These are phyloP conservation scores for Trifolium pratense DNA, from an alignment of 306 rosid genomes.

Conservation along the genomic window DNA sequence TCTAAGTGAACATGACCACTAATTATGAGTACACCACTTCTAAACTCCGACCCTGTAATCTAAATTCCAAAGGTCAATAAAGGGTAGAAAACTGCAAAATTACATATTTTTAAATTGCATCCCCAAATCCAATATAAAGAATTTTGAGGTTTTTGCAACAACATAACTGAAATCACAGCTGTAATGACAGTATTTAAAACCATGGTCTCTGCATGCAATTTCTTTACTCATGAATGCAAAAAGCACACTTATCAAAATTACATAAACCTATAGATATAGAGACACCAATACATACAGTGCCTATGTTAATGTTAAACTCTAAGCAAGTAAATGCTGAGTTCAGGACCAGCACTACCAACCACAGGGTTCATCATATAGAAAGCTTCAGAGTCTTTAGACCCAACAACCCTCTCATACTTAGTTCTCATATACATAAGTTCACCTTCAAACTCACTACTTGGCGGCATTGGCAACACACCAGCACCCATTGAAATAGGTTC, in stretches of 20 bases:
- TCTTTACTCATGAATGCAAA: conserved; percentile 21
- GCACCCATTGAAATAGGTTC: conserved; percentile 91
- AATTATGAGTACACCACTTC: neutral
- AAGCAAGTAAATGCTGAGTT: conserved; percentile 80
- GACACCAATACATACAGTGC: conserved; percentile 7
- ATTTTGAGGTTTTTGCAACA: neutral
- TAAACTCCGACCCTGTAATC: neutral
- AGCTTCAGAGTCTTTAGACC: conserved; percentile 90
- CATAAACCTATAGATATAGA: neutral
- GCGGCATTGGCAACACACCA: conserved; percentile 77
- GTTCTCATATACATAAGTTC: conserved; percentile 96
- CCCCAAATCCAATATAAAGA: neutral
- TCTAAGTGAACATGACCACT: neutral
- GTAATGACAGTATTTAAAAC: neutral
- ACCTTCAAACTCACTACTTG: conserved; percentile 52
- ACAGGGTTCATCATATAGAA: conserved; percentile 88
- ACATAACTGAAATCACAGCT: neutral
- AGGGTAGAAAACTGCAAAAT: conserved; percentile 14
- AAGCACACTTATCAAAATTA: conserved; percentile 15
- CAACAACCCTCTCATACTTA: conserved; percentile 79
- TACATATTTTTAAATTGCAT: neutral
- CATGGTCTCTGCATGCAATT: neutral
- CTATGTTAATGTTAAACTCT: conserved; percentile 61
- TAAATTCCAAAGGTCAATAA: neutral
- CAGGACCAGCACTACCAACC: conserved; percentile 79